phyloP scores from a whole-genome alignment of 345 rosid genomes.

The Cardamine resedifolia region DNA sequence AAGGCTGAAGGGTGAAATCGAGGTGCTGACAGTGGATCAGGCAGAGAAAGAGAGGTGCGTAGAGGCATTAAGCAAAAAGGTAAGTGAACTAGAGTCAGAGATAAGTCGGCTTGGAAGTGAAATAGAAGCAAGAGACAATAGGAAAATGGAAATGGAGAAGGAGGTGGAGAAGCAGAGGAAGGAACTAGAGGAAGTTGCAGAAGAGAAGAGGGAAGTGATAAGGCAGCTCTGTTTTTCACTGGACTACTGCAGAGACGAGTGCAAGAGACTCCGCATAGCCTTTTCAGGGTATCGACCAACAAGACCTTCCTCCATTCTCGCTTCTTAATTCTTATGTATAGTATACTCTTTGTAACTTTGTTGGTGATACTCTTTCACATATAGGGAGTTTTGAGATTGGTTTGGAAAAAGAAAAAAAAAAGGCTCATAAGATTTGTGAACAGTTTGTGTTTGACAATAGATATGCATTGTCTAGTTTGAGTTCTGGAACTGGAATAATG shows the following conservation, averaged over 20 bases:
- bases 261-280: slow-evolving; percentile 49
- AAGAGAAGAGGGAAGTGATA: slow-evolving; percentile 73
- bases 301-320: slow-evolving; percentile 28
- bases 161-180: slow-evolving; percentile 53
- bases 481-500: slow-evolving; percentile 15
- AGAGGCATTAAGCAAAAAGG: slow-evolving; percentile 39
- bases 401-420: slow-evolving; percentile 3
- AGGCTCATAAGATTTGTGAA: slow-evolving; percentile 23
- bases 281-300: slow-evolving; percentile 34
- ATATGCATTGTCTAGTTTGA: slow-evolving; percentile 22
- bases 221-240: slow-evolving; percentile 74
- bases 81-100: slow-evolving; percentile 35
- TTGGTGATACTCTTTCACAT: slow-evolving; percentile 23
- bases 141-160: slow-evolving; percentile 49
- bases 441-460: slow-evolving; percentile 24
- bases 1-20: slow-evolving; percentile 44
- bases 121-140: slow-evolving; percentile 20
- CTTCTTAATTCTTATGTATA: slow-evolving; percentile 35
- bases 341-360: slow-evolving; percentile 28
- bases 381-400: slow-evolving; percentile 31
- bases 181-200: slow-evolving; percentile 55
- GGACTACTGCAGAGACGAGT: slow-evolving; percentile 59
- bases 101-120: slow-evolving; percentile 27
- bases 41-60: slow-evolving; percentile 38
- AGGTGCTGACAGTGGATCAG: slow-evolving; percentile 47